phyloP scores from a whole-genome alignment of 2,329 filamentous ascomycete species.

The Ophiostoma novo-ulmi region DNA sequence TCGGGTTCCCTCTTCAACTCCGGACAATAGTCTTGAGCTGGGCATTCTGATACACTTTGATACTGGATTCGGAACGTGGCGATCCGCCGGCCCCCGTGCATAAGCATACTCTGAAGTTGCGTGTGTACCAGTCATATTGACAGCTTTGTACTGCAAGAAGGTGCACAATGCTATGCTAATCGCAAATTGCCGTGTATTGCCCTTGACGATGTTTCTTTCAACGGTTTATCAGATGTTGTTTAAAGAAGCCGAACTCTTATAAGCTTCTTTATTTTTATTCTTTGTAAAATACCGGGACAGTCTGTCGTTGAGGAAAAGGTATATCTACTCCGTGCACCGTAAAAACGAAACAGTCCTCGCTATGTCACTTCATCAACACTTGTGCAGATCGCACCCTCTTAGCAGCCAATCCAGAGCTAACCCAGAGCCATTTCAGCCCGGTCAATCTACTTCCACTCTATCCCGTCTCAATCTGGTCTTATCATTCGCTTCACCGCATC shows the following conservation, averaged over 20 bases:
- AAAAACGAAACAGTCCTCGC: no score
- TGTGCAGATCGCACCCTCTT: background rate
- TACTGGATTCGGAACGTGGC: slow-evolving; percentile 9
- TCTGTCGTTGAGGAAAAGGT: no score
- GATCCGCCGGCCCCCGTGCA: background rate
- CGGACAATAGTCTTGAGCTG: background rate
- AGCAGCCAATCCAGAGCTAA: no score
- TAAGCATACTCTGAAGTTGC: no score
- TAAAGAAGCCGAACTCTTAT: no score
- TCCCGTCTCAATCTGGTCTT: background rate
- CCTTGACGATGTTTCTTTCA: no score
- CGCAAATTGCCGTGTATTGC: no score
- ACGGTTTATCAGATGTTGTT: background rate
- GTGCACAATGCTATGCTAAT: background rate
- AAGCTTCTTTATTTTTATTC: no score
- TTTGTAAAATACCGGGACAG: no score
- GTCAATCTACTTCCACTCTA: background rate
- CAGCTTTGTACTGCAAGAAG: background rate
- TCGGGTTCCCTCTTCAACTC: background rate
- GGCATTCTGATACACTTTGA: background rate
- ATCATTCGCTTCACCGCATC: background rate
- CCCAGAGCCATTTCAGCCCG: background rate
- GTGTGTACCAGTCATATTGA: background rate
- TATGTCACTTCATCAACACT: background rate
- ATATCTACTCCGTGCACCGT: no score